Evolutionary conservation across 805 yeast species (phyloP).

Genomic region (Wickerhamomyces kurtzmanii): DNA sequence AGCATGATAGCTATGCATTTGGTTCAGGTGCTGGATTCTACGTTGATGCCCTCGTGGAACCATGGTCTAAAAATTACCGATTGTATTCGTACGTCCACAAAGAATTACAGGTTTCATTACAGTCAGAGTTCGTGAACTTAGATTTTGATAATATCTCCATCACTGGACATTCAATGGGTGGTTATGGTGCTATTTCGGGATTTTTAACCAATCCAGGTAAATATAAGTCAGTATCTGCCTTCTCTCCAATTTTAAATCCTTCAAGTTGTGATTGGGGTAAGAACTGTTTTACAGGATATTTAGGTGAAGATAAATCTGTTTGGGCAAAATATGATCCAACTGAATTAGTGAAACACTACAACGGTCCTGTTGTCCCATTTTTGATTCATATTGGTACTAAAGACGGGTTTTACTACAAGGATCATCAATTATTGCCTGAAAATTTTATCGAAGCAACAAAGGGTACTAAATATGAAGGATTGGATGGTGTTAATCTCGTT

Average conservation of each 20-base stretch:
- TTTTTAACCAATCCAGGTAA: constrained; percentile 57
- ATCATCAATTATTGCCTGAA: constrained; percentile 67
- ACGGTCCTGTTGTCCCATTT: constrained; percentile 47
- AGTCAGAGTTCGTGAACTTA: constrained; percentile 25
- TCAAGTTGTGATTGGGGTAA: constrained; percentile 76
- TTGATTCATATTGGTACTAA: constrained; percentile 76
- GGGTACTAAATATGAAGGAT: constrained; percentile 47
- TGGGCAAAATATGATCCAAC: constrained; percentile 88
- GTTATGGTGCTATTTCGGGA: constrained; percentile 81
- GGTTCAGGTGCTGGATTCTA: constrained; percentile 97
- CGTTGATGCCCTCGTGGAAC: constrained; percentile 69
- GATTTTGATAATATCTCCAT: constrained; percentile 63
- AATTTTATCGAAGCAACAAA: constrained; percentile 49
- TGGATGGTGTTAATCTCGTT: constrained; percentile 49
- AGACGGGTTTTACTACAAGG: constrained; percentile 60
- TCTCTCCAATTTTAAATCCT: constrained; percentile 87
- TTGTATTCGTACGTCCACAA: constrained; percentile 79
- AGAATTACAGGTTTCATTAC: constrained; percentile 49
- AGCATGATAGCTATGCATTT: constrained; percentile 77
- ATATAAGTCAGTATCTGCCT: constrained; percentile 78
- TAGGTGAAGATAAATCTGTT: constrained; percentile 38
- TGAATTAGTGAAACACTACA: constrained; percentile 48
- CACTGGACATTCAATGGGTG: constrained; percentile 99
- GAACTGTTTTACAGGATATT: constrained; percentile 71
- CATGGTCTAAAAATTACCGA: constrained; percentile 63